These are phyloP conservation scores for Salmacisia buchloeana DNA, from an alignment of 1,284 basidiomycete species.

Conservation along the genomic window DNA sequence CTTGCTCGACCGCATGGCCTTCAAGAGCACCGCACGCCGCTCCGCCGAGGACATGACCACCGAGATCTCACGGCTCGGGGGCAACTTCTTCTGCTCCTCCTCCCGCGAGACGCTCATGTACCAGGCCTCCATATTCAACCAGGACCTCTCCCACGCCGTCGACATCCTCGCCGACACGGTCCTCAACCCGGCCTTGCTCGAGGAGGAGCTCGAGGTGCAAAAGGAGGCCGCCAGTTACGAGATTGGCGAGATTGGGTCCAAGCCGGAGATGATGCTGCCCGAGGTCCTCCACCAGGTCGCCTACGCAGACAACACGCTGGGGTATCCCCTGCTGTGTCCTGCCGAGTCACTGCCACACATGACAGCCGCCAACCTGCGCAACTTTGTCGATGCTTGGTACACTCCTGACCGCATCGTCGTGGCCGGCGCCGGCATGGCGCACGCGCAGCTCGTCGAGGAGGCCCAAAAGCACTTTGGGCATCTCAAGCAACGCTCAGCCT, in stretches of 20 bases:
- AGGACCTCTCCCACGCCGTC: conserved; percentile 73
- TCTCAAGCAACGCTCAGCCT: conserved; percentile 31
- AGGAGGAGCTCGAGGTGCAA: conserved; percentile 76
- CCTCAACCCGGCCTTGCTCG: conserved; percentile 68
- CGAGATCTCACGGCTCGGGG: conserved; percentile 78
- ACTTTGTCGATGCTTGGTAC: conserved; percentile 77
- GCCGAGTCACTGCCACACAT: conserved; percentile 73
- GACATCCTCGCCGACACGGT: conserved; percentile 88
- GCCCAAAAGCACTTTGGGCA: conserved; percentile 76
- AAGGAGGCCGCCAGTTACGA: conserved; percentile 88
- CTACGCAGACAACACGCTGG: conserved; percentile 71
- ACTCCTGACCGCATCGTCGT: conserved; percentile 87
- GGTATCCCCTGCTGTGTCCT: conserved; percentile 83
- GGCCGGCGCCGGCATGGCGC: conserved; percentile 85
- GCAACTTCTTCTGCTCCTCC: conserved; percentile 85
- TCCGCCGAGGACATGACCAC: conserved; percentile 68
- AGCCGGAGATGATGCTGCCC: conserved; percentile 92
- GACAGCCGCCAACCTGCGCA: conserved; percentile 62
- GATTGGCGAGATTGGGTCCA: conserved; percentile 75
- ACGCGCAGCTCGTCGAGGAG: conserved; percentile 79
- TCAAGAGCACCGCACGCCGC: conserved; percentile 64
- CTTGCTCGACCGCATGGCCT: conserved; percentile 89
- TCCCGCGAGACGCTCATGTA: conserved; percentile 96
- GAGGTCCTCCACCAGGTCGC: conserved; percentile 84
- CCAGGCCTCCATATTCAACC: conserved; percentile 84